Base-by-base conservation (phyloP, 2,329 filamentous ascomycete species). In the Aspergillus alliaceus region DNA sequence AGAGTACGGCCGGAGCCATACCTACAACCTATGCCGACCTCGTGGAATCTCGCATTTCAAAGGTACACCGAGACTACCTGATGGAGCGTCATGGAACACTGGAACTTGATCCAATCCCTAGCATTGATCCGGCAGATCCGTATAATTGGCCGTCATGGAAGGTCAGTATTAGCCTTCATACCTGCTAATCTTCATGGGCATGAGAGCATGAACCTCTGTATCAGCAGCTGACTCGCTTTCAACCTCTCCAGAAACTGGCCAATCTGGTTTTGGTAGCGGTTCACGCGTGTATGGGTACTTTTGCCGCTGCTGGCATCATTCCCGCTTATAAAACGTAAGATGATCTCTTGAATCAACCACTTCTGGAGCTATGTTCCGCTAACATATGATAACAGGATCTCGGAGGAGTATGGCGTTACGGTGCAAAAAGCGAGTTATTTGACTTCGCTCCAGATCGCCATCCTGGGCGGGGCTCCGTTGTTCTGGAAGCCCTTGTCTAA, bases 131-230 rank as follows among this genome's bases (percentile, higher is more conserved):
- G 46, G 79, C 79, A 5, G 83, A 85, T 63, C 83, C 83, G 8
- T 84, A 82, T 66, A 85, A 85, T 60, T 85, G 82, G 82, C 77
- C 81, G 7, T 68, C 69, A 47, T 81, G 80, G 77, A 84, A 82
- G 74, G 79, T 79, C 54, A 20, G 58, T 58, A 5, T 12, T 25
- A 9, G 20, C 2, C 15, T 40, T 40, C 7, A 9, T 29, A 5
- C 27, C 15, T 24, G 6, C 40, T 9, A 11, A 44, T 11, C n/a
- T 9, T n/a, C 12, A 1, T 44, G 9, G 27, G 9, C 27, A 9
- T n/a, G n/a, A n/a, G n/a, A n/a, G 24, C n/a, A 53, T 20, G 22
- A 22, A n/a, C 15, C 31, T 20, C 12, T 12, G 18, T 20, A 20
- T 11, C 31, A 8, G 7, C 24, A 27, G 50, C 50, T 60, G 42